Evolutionary conservation across 257 asterid species (phyloP).

Genomic region (Capsicum baccatum): DNA sequence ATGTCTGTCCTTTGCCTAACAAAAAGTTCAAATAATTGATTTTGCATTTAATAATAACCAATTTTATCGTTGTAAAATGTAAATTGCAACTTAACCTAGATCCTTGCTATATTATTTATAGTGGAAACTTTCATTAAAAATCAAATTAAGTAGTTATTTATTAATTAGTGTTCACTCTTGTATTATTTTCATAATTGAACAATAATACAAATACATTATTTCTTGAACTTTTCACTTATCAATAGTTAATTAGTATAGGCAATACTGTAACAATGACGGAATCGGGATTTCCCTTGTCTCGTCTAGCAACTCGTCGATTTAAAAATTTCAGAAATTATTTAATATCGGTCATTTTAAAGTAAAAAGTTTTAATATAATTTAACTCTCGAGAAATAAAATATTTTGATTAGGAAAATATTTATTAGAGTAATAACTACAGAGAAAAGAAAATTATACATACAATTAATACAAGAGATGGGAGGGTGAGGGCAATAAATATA

Average conservation of each 20-base stretch:
- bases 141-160: background rate
- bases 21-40: background rate
- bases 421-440: background rate
- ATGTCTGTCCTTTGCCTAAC: background rate
- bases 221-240: background rate
- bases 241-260: background rate
- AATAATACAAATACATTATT: constrained; percentile 2
- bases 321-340: too few species aligned
- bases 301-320: too few species aligned
- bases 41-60: background rate
- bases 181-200: background rate
- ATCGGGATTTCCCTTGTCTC: too few species aligned
- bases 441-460: background rate
- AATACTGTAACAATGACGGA: background rate
- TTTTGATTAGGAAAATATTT: background rate
- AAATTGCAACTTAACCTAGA: background rate
- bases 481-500: constrained; percentile 18
- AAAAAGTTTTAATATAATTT: background rate
- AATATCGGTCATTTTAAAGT: background rate
- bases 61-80: constrained; percentile 3
- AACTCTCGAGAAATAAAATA: background rate
- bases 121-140: background rate
- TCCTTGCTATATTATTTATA: background rate
- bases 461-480: background rate
- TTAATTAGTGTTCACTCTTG: background rate